A percentile compares a stretch with the other conserved stretches of the same genome.
Evolutionary conservation across 2,329 filamentous ascomycete genomes (phyloP).

Genomic region (Aspergillus versicolor): DNA sequence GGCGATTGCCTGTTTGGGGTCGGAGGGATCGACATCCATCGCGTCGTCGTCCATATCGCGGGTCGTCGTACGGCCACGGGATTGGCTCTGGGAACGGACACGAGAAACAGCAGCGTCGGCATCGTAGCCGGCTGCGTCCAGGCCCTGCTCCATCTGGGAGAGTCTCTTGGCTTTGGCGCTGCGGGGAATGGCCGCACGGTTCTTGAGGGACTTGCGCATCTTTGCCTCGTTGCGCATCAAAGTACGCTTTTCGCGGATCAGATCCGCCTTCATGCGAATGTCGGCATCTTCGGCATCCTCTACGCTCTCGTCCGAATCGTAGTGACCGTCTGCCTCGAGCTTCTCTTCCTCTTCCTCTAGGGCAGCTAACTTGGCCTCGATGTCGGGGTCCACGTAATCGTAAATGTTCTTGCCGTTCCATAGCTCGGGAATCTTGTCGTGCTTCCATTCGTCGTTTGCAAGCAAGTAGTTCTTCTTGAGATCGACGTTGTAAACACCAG

Average conservation of each 20-base stretch:
- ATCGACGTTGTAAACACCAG: conserved; percentile 94
- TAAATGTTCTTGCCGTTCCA: conserved; percentile 96
- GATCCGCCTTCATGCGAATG: conserved; percentile 83
- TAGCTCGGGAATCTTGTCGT: conserved; percentile 92
- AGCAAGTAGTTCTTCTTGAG: conserved; percentile 85
- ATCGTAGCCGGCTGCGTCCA: conserved; percentile 84
- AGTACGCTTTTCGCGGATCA: conserved; percentile 92
- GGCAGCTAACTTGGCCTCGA: conserved; percentile 85
- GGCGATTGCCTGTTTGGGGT: conserved; percentile 51
- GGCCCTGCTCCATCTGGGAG: conserved; percentile 80
- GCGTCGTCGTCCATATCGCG: conserved; percentile 66
- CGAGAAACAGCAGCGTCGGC: conserved; percentile 71
- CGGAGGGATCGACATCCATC: conserved; percentile 58
- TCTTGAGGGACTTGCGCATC: conserved; percentile 97
- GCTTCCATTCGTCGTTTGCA: conserved; percentile 87
- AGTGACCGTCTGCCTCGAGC: conserved; percentile 87
- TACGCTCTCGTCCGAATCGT: conserved; percentile 78
- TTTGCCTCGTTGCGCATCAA: conserved; percentile 91
- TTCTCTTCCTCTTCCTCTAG: conserved; percentile 95
- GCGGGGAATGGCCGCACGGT: conserved; percentile 88
- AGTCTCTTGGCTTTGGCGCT: conserved; percentile 77
- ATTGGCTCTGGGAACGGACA: conserved; percentile 59
- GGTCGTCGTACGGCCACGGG: conserved; percentile 69
- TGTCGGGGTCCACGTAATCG: conserved; percentile 96
- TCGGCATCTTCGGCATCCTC: conserved; percentile 89